A percentile compares a stretch with the other conserved stretches of the same genome.
phyloP scores from a whole-genome alignment of 2,329 filamentous ascomycete genomes.

The Aspergillus felis region DNA sequence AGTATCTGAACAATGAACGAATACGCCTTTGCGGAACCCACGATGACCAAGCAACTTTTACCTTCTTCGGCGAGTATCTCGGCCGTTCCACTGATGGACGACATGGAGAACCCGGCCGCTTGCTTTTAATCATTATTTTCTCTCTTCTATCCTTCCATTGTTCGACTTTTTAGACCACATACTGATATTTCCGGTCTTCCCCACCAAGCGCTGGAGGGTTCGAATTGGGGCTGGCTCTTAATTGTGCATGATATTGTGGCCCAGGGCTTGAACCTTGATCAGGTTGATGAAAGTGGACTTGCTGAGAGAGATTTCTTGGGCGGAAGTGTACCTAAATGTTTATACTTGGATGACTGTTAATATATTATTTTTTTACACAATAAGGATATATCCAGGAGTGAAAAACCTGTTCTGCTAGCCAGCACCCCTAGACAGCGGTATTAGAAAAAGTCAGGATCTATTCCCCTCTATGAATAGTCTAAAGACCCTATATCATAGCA shows the following conservation, averaged over 20 bases:
- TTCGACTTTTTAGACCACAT: conserved; percentile 12
- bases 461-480: not conserved
- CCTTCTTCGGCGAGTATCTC: not conserved
- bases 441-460: not conserved
- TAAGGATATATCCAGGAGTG: not conserved
- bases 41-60: conserved; percentile 9
- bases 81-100: not conserved
- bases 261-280: conserved; percentile 17
- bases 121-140: not conserved
- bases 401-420: not conserved
- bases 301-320: conserved; percentile 16
- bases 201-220: conserved; percentile 22
- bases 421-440: not conserved
- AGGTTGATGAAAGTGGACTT: conserved; percentile 17
- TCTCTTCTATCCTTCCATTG: conserved; percentile 9
- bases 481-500: not conserved
- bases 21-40: conserved; percentile 19
- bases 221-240: conserved; percentile 11
- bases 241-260: conserved; percentile 13
- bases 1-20: conserved; percentile 27
- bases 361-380: conserved; percentile 5
- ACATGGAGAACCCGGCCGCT: not conserved
- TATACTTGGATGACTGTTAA: conserved; percentile 12
- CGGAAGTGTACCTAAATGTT: conserved; percentile 6
- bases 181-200: conserved; percentile 9